Conservation (phyloP, 2,329 filamentous ascomycete species). For the Coniochaeta sp. region DNA sequence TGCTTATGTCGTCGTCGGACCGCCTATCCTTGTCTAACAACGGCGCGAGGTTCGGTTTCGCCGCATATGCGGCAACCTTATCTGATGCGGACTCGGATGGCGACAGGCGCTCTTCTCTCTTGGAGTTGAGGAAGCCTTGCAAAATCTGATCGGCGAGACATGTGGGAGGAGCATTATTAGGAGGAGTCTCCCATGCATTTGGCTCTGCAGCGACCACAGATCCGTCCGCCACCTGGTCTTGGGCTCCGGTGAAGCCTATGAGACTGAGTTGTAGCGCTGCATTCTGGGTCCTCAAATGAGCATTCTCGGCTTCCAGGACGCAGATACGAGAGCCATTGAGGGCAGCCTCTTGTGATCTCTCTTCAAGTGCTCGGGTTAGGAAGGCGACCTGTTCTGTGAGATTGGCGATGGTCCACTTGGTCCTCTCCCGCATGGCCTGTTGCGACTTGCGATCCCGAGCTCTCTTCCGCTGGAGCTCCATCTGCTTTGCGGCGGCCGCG, state of each 20-base stretch:
- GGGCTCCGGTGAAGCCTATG: slow-evolving; percentile 12
- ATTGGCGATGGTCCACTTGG: slow-evolving; percentile 21
- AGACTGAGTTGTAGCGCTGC: slow-evolving; percentile 20
- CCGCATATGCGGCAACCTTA: slow-evolving; percentile 9
- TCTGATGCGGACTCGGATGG: slow-evolving; percentile 4
- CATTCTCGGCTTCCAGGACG: slow-evolving; percentile 18
- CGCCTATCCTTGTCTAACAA: slow-evolving; percentile 15
- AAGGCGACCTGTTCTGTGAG: slow-evolving; percentile 20
- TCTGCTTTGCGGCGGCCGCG: slow-evolving; percentile 7
- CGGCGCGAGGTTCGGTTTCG: slow-evolving; percentile 16
- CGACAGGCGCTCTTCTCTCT: slow-evolving; percentile 10
- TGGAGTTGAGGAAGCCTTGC: slow-evolving; percentile 17
- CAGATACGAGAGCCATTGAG: slow-evolving; percentile 12
- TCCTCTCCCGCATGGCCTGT: slow-evolving; percentile 25
- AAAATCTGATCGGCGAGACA: slow-evolving; percentile 21
- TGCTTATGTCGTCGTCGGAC: slow-evolving; percentile 21
- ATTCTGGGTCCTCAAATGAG: slow-evolving; percentile 20
- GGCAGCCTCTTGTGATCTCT: slow-evolving; percentile 6
- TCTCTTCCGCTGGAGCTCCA: slow-evolving; percentile 21
- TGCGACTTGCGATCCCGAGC: slow-evolving; percentile 23
- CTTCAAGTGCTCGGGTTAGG: slow-evolving; percentile 16
- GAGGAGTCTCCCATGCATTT: slow-evolving; percentile 16
- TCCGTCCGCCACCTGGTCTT: slow-evolving; percentile 1
- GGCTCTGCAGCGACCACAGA: not conserved
- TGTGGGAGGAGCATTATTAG: slow-evolving; percentile 14